phyloP scores from a whole-genome alignment of 108 stramenopile species.

The Pseudonitzschia multiseries region DNA sequence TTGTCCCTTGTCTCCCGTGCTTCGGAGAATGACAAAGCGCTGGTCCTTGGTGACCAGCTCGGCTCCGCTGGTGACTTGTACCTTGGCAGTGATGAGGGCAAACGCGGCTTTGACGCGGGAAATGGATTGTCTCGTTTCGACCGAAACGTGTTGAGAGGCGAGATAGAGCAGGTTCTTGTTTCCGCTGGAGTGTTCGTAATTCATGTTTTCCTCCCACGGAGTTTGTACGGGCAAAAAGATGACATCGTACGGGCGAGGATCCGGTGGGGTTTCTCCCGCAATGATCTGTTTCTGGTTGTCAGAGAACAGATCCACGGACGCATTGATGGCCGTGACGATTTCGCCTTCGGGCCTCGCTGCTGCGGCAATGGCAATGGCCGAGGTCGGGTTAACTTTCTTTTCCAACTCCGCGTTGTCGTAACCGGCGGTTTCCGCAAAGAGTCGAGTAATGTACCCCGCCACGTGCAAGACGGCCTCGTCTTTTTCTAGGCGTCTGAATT shows the following conservation, averaged over 20 bases:
- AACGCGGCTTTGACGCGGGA: slow-evolving; percentile 40
- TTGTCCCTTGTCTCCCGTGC: slow-evolving; percentile 13
- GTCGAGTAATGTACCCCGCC: neutral
- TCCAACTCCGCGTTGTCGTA: neutral
- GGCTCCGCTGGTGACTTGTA: slow-evolving; percentile 28
- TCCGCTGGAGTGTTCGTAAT: slow-evolving; percentile 45
- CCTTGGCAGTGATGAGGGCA: slow-evolving; percentile 27
- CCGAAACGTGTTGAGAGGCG: slow-evolving; percentile 39
- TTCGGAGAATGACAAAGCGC: slow-evolving; percentile 32
- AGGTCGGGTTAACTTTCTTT: too few relatives aligned
- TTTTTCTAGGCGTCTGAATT: slow-evolving; percentile 19
- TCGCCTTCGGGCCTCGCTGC: neutral
- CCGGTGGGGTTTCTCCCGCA: slow-evolving; percentile 13
- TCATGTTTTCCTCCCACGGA: slow-evolving; percentile 30
- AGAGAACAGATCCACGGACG: slow-evolving; percentile 16
- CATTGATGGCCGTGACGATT: slow-evolving; percentile 1
- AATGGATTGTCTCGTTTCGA: slow-evolving; percentile 22
- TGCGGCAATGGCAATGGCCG: neutral
- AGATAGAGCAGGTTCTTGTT: slow-evolving; percentile 47
- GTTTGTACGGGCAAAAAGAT: slow-evolving; percentile 32
- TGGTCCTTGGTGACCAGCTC: slow-evolving; percentile 26
- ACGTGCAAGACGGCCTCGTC: slow-evolving; percentile 15
- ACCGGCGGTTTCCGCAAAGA: neutral
- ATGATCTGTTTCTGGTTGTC: neutral
- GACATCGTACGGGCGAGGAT: slow-evolving; percentile 42